These are phyloP conservation scores for Spironucleus salmonicida DNA, from an alignment of 208 protist species.

Conservation along the genomic window DNA sequence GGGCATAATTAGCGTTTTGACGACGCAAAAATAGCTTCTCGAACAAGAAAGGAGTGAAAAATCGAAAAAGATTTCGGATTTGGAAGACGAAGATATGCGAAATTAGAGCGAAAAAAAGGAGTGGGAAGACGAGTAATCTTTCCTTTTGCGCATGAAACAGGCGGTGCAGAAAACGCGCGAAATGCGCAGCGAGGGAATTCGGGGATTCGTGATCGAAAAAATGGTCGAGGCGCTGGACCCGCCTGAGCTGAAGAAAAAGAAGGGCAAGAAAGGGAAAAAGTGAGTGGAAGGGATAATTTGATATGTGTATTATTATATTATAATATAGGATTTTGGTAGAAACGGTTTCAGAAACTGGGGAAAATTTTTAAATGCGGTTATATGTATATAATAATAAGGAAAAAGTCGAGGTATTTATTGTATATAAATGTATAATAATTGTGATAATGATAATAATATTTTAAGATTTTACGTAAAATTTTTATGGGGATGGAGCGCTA, in stretches of 20 bases:
- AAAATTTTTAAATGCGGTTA: no score
- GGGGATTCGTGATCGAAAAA: background rate
- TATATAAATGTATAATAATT: no score
- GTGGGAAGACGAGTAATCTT: constrained; percentile 28
- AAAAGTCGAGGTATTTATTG: no score
- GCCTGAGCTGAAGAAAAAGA: constrained; percentile 19
- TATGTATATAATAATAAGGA: no score
- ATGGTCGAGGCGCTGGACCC: constrained; percentile 4
- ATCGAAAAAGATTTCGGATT: constrained; percentile 26
- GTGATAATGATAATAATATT: no score
- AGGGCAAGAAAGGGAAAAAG: constrained; percentile 28
- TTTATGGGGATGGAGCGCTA: no score
- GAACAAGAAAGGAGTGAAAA: constrained; percentile 21
- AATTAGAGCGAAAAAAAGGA: constrained; percentile 32
- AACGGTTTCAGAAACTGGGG: no score
- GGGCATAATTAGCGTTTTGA: background rate
- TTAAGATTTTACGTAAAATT: no score
- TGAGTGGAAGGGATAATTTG: constrained; percentile 25
- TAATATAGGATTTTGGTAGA: no score
- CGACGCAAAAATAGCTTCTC: constrained; percentile 11
- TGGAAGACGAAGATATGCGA: constrained; percentile 17
- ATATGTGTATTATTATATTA: no score
- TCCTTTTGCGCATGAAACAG: background rate
- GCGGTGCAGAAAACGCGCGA: constrained; percentile 8
- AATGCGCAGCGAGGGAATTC: background rate